Conservation (phyloP, 495 filamentous ascomycete genomes). For the Astrothelium macrocarpum region DNA sequence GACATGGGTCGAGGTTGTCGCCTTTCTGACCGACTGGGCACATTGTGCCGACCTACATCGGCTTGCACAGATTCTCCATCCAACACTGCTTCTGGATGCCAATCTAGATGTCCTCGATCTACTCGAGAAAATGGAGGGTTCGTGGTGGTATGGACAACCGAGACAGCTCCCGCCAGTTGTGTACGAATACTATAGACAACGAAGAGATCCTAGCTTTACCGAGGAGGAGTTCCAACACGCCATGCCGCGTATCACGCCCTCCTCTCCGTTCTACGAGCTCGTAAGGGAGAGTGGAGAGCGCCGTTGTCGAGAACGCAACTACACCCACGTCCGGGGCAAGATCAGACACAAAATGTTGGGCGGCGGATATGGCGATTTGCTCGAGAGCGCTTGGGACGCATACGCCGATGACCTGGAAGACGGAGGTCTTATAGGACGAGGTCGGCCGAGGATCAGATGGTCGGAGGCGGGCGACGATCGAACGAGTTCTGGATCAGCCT, state of each 20-base stretch:
- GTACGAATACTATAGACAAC: not conserved
- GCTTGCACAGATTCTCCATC: not conserved
- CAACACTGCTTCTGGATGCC: not conserved
- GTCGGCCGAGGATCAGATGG: no score
- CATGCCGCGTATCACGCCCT: not conserved
- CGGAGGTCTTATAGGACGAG: no score
- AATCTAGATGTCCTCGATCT: not conserved
- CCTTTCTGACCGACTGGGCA: not conserved
- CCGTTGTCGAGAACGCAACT: not conserved
- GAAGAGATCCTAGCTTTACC: not conserved
- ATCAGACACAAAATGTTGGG: not conserved
- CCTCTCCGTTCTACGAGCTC: not conserved
- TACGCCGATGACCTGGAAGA: no score
- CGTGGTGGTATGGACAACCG: not conserved
- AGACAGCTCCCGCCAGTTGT: not conserved
- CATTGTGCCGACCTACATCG: not conserved
- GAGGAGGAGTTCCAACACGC: not conserved
- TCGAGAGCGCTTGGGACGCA: no score
- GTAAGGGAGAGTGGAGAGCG: not conserved
- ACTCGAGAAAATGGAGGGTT: not conserved
- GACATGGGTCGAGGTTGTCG: slow-evolving; percentile 22
- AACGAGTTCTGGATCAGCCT: no score
- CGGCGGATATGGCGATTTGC: not conserved
- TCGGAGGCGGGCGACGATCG: no score
- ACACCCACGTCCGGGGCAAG: not conserved